Percentiles rank a stretch among this genome's conserved stretches.
These are phyloP conservation scores for Tylopilus sp. DNA, from an alignment of 768 basidiomycete genomes.

Conservation along the genomic window DNA sequence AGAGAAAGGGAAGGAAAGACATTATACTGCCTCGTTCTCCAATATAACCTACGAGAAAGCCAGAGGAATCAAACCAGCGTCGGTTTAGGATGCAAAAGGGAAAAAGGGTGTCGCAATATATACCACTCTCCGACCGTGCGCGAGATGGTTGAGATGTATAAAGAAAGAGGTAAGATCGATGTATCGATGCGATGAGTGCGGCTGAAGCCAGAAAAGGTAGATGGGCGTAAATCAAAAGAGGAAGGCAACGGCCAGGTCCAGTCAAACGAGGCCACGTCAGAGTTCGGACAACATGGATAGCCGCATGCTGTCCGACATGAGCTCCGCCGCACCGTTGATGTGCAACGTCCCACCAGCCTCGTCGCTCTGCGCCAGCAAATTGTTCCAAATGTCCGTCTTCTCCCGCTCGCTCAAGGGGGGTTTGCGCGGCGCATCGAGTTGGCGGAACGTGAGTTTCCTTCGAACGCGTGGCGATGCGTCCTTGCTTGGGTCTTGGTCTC, in stretches of 20 bases:
- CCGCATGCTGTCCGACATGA: slow-evolving; percentile 43
- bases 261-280: no score
- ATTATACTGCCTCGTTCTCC: background rate
- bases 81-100: background rate
- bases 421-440: slow-evolving; percentile 36
- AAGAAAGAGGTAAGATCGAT: background rate
- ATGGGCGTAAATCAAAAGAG: background rate
- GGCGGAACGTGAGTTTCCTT: slow-evolving; percentile 46
- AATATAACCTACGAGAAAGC: background rate
- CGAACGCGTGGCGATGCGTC: slow-evolving; percentile 14
- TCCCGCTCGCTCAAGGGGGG: slow-evolving; percentile 58
- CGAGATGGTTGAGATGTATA: slow-evolving; percentile 9
- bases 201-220: background rate
- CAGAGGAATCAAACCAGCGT: background rate
- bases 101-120: slow-evolving; percentile 6
- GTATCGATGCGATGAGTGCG: background rate
- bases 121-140: slow-evolving; percentile 5
- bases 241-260: no score
- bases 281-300: slow-evolving; percentile 35
- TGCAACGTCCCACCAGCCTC: slow-evolving; percentile 73
- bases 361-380: slow-evolving; percentile 61
- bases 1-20: background rate
- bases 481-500: slow-evolving; percentile 13
- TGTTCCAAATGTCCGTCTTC: slow-evolving; percentile 71
- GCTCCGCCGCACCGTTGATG: slow-evolving; percentile 35